Conservation (phyloP, 1,139 yeast genomes). For the Kluyveromyces marxianus region DNA sequence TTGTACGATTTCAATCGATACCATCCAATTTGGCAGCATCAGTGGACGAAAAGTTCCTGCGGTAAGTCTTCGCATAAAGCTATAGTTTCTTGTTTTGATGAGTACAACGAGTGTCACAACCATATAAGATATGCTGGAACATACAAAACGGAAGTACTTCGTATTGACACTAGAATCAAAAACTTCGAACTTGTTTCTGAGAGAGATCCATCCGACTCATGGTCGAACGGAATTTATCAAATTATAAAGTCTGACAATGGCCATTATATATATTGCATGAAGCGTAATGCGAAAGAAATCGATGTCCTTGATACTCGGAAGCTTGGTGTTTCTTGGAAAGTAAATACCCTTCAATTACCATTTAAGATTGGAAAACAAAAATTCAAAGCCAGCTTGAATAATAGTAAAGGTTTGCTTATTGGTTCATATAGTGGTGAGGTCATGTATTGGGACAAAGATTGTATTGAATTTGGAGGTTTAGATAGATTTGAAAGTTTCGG, state of each 20-base stretch:
- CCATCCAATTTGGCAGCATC: constrained; percentile 17
- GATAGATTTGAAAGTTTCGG: constrained; percentile 4
- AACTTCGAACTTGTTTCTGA: constrained; percentile 3
- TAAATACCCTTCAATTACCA: constrained; percentile 19
- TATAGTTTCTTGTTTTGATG: constrained; percentile 26
- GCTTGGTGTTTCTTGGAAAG: constrained; percentile 2
- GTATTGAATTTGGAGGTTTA: constrained; percentile 27
- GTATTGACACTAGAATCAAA: constrained; percentile 17
- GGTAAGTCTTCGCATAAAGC: constrained; percentile 14
- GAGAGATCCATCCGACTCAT: constrained; percentile 2
- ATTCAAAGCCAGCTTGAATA: constrained; percentile 16
- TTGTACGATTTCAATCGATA: constrained; percentile 19
- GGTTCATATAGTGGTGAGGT: constrained; percentile 19
- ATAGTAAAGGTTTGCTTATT: constrained; percentile 16
- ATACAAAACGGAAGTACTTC: constrained; percentile 22
- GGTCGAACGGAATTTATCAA: constrained; percentile 21
- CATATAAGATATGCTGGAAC: constrained; percentile 16
- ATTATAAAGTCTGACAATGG: constrained; percentile 22
- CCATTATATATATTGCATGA: constrained; percentile 21
- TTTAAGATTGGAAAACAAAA: constrained; percentile 20
- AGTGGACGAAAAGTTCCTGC: constrained; percentile 10
- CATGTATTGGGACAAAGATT: constrained; percentile 20
- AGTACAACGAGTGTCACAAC: constrained; percentile 6
- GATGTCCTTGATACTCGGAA: constrained; percentile 22
- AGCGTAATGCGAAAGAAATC: constrained; percentile 17